Evolutionary conservation across 305 asterid genomes (phyloP).

Genomic region (Rubia peregrina): DNA sequence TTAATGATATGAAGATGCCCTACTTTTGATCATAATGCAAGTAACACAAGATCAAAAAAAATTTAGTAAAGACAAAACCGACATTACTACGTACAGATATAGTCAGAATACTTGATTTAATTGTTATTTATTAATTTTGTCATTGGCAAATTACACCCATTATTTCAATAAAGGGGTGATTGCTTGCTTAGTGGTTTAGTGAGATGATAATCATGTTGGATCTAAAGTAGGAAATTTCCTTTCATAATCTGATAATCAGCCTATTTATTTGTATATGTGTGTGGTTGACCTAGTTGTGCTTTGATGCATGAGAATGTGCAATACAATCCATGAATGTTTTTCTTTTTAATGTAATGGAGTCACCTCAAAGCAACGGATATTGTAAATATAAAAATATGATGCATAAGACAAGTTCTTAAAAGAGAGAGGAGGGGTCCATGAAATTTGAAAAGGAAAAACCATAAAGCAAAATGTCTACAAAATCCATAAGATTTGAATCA

Average conservation of each 20-base stretch:
- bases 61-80: background rate
- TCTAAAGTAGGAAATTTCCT: background rate
- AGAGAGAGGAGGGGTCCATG: slow-evolving; percentile 25
- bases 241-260: background rate
- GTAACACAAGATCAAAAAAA: background rate
- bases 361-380: slow-evolving; percentile 39
- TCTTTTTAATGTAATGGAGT: slow-evolving; percentile 43
- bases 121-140: background rate
- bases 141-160: background rate
- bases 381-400: slow-evolving; percentile 14
- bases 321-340: background rate
- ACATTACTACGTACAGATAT: too few species aligned
- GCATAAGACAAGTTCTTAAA: slow-evolving; percentile 40
- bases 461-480: slow-evolving; percentile 22
- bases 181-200: background rate
- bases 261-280: background rate
- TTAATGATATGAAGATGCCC: background rate
- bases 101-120: too few species aligned
- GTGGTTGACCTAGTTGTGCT: slow-evolving; percentile 8
- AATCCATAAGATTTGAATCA: slow-evolving; percentile 19
- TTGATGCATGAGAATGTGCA: slow-evolving; percentile 13
- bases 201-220: background rate
- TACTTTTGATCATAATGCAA: background rate
- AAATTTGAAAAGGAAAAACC: slow-evolving; percentile 23
- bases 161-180: background rate